These are phyloP conservation scores for Nicotiana obtusifolia DNA, from an alignment of 257 asterid genomes.

Conservation along the genomic window DNA sequence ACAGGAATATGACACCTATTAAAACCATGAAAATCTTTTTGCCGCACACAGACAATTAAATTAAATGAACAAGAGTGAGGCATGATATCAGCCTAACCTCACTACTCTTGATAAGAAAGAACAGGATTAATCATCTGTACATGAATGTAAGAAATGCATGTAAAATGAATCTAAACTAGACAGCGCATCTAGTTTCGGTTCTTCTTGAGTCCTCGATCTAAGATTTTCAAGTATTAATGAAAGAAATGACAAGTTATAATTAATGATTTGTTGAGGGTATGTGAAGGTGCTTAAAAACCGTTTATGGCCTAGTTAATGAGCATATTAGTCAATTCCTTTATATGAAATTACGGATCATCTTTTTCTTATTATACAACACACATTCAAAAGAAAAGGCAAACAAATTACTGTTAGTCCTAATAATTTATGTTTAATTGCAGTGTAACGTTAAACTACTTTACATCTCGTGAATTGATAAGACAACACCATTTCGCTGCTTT, in stretches of 20 bases:
- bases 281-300: too few relatives aligned
- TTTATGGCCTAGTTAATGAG: neutral
- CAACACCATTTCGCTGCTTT: neutral
- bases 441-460: neutral
- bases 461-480: neutral
- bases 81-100: neutral
- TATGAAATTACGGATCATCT: neutral
- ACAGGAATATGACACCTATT: neutral
- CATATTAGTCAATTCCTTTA: conserved; percentile 3
- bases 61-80: neutral
- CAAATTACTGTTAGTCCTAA: neutral
- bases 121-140: too few relatives aligned
- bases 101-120: too few relatives aligned
- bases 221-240: too few relatives aligned
- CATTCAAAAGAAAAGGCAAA: neutral
- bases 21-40: neutral
- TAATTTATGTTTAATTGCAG: neutral
- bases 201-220: too few relatives aligned
- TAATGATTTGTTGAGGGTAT: too few relatives aligned
- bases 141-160: too few relatives aligned
- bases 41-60: neutral
- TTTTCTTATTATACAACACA: neutral
- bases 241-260: too few relatives aligned
- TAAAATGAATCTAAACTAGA: too few relatives aligned
- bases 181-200: too few relatives aligned